These are phyloP conservation scores for Xylariaceae sp. DNA, from an alignment of 2,329 filamentous ascomycete genomes.

Conservation along the genomic window DNA sequence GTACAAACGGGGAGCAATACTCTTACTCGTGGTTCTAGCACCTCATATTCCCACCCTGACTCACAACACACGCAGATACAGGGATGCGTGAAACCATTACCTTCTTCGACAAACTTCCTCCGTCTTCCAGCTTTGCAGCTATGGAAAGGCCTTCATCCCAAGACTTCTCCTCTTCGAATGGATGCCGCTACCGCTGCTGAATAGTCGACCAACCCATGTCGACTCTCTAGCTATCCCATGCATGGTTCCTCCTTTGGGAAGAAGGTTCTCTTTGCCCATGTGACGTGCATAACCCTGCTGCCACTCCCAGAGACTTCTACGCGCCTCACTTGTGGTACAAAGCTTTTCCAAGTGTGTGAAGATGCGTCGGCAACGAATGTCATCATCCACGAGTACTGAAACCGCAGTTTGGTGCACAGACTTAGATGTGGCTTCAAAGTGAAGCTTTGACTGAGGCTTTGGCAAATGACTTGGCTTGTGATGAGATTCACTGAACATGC, in stretches of 20 bases:
- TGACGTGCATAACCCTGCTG: constrained; percentile 45
- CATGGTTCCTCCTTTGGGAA: constrained; percentile 35
- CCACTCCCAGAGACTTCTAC: constrained; percentile 44
- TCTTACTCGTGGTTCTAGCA: neutral
- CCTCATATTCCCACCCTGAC: too few relatives aligned
- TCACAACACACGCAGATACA: too few relatives aligned
- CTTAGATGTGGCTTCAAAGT: neutral
- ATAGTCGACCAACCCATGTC: constrained; percentile 29
- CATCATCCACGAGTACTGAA: constrained; percentile 34
- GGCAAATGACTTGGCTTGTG: neutral
- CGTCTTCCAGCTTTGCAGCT: neutral
- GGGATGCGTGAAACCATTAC: neutral
- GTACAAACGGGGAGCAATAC: neutral
- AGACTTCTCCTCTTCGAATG: constrained; percentile 13
- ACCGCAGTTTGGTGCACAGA: constrained; percentile 5
- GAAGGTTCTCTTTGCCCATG: constrained; percentile 34
- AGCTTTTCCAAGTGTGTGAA: constrained; percentile 43
- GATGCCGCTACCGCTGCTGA: constrained; percentile 16
- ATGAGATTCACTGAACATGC: neutral
- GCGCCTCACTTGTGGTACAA: constrained; percentile 45
- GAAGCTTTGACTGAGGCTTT: neutral
- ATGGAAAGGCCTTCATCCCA: neutral
- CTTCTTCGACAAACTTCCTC: neutral
- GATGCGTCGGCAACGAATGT: constrained; percentile 39
- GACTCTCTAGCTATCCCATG: constrained; percentile 13